Conservation (phyloP, 1,139 yeast genomes). For the Sugiyamaella novakii region DNA sequence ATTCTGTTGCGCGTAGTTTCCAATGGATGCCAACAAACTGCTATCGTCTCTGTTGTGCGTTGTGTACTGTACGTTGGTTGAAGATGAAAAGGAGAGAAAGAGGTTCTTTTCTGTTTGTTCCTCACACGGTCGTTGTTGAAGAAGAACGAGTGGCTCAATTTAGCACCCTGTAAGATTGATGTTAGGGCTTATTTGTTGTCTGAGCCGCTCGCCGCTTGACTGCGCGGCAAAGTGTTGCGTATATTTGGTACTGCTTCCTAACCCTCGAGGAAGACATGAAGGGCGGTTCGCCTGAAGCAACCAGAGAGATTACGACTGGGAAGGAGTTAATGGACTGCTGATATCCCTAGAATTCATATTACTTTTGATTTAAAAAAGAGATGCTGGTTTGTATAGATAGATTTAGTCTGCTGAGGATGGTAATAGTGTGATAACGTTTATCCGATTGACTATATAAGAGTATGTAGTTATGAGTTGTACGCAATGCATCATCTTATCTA, state of each 20-base stretch:
- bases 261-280: conserved; percentile 3
- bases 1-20: not conserved
- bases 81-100: conserved; percentile 3
- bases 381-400: no score
- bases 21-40: conserved; percentile 8
- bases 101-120: conserved; percentile 1
- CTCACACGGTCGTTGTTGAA: conserved; percentile 15
- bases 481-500: no score
- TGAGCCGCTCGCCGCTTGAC: not conserved
- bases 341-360: no score
- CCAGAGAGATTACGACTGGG: no score
- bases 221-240: not conserved
- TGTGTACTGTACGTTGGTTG: not conserved
- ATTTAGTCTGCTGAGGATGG: no score
- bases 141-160: conserved; percentile 16
- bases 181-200: conserved; percentile 5
- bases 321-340: no score
- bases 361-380: no score
- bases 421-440: no score
- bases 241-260: conserved; percentile 1
- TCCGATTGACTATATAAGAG: no score
- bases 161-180: conserved; percentile 1
- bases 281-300: no score
- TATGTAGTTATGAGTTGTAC: no score
- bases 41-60: conserved; percentile 6